These are phyloP conservation scores for Collybia nuda DNA, from an alignment of 768 basidiomycete genomes.

Conservation along the genomic window DNA sequence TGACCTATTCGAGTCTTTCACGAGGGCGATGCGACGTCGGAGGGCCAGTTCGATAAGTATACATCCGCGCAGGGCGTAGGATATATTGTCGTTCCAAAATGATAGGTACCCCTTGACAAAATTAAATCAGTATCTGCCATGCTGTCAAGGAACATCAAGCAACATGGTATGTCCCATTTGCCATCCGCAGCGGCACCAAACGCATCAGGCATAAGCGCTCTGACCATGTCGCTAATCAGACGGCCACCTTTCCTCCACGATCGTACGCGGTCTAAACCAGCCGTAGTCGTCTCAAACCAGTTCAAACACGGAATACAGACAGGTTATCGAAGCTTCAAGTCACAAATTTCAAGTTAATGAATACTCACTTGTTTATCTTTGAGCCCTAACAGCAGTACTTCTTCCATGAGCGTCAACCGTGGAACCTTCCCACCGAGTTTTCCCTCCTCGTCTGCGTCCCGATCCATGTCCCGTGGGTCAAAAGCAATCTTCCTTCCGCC, in stretches of 20 bases:
- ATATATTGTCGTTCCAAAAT: conserved; percentile 99
- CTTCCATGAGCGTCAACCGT: conserved; percentile 92
- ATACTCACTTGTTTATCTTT: conserved; percentile 90
- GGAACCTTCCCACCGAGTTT: conserved; percentile 75
- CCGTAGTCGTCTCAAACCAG: too few species aligned
- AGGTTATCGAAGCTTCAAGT: not conserved
- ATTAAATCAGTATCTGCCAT: not conserved
- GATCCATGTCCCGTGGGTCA: conserved; percentile 85
- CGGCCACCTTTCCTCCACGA: too few species aligned
- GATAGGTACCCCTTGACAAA: conserved; percentile 77
- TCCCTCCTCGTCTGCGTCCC: conserved; percentile 63
- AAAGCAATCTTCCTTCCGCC: conserved; percentile 88
- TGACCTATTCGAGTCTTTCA: conserved; percentile 77
- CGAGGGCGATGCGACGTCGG: conserved; percentile 89
- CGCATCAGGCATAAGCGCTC: too few species aligned
- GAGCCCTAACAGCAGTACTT: conserved; percentile 88
- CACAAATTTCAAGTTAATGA: not conserved
- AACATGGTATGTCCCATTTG: conserved; percentile 7
- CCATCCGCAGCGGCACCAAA: too few species aligned
- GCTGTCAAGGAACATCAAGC: conserved; percentile 1
- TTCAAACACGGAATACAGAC: not conserved
- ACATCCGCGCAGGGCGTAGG: conserved; percentile 97
- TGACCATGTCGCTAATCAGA: too few species aligned
- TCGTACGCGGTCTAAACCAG: too few species aligned
- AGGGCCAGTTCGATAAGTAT: conserved; percentile 97